Percentiles rank a stretch among this genome's conserved stretches.
These are phyloP conservation scores for Fraxinus quadrangulata DNA, from an alignment of 257 asterid genomes.

Conservation along the genomic window DNA sequence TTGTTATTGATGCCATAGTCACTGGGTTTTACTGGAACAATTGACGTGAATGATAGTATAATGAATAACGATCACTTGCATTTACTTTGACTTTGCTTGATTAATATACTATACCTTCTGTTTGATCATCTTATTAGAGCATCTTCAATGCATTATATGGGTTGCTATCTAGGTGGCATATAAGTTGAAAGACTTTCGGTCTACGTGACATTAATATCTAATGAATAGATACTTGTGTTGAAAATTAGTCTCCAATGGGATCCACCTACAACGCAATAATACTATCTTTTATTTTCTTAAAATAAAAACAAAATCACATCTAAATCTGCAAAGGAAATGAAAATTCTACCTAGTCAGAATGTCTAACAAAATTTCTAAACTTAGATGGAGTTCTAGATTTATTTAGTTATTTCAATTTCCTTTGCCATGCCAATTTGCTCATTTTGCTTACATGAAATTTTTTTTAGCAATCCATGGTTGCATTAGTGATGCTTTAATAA, in stretches of 20 bases:
- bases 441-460: not conserved
- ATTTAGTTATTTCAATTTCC: too few species aligned
- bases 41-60: not conserved
- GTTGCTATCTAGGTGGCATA: not conserved
- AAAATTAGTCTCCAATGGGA: not conserved
- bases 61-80: not conserved
- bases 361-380: not conserved
- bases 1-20: not conserved
- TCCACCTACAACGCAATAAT: not conserved
- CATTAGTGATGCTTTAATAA: constrained; percentile 30
- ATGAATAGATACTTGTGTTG: not conserved
- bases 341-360: not conserved
- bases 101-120: constrained; percentile 33
- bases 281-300: too few species aligned
- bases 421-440: too few species aligned
- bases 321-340: not conserved
- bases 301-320: not conserved
- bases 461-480: not conserved
- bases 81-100: constrained; percentile 5
- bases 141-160: not conserved
- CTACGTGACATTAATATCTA: not conserved
- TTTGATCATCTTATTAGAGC: constrained; percentile 46
- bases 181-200: not conserved
- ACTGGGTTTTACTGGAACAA: not conserved
- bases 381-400: not conserved